Evolutionary conservation across 768 basidiomycete genomes (phyloP).

Genomic region (Coprinopsis sp.): DNA sequence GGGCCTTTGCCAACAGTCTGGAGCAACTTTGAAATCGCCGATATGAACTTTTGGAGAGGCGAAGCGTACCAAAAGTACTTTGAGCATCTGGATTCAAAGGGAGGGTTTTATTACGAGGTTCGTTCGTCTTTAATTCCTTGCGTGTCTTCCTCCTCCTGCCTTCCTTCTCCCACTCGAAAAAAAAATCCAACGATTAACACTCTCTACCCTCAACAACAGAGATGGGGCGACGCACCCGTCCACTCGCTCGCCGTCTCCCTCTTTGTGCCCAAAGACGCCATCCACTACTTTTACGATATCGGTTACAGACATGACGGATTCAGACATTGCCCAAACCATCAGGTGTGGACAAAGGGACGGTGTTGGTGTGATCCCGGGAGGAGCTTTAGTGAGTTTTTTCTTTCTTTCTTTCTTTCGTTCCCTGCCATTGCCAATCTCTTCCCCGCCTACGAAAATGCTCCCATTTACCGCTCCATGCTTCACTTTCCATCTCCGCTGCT

Average conservation of each 20-base stretch:
- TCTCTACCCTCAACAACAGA: no score
- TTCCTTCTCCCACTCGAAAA: no score
- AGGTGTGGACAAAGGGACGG: not conserved
- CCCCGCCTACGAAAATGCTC: no score
- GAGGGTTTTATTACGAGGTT: conserved; percentile 92
- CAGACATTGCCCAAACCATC: conserved; percentile 58
- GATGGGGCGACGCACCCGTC: conserved; percentile 76
- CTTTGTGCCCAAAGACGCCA: conserved; percentile 66
- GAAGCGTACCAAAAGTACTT: conserved; percentile 85
- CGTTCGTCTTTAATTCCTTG: conserved; percentile 11
- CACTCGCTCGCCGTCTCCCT: conserved; percentile 79
- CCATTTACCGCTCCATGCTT: no score
- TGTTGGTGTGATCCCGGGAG: no score
- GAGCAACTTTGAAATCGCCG: conserved; percentile 91
- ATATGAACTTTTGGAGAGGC: conserved; percentile 83
- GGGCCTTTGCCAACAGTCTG: conserved; percentile 56
- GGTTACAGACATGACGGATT: conserved; percentile 80
- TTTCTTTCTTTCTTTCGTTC: no score
- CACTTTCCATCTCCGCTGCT: no score
- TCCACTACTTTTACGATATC: conserved; percentile 82
- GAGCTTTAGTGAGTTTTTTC: no score
- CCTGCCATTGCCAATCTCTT: no score
- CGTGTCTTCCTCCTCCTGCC: not conserved
- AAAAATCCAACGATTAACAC: no score
- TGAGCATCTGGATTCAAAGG: conserved; percentile 70